Evolutionary conservation across 2,329 filamentous ascomycete genomes (phyloP).

Genomic region (Zymoseptoria tritici): DNA sequence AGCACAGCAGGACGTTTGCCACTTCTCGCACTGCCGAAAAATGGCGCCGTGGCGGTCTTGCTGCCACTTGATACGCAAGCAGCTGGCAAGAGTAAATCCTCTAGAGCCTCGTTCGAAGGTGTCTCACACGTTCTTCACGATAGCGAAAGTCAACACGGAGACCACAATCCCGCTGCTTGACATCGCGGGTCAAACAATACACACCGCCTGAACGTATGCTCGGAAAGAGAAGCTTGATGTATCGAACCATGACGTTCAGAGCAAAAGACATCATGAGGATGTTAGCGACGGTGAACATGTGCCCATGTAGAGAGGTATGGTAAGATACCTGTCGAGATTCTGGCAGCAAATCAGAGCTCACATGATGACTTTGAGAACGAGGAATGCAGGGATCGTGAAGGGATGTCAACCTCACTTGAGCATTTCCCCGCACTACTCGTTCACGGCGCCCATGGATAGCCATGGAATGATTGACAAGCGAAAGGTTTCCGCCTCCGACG

Average conservation of each 20-base stretch:
- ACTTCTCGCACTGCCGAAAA: too few species aligned
- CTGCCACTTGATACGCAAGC: too few species aligned
- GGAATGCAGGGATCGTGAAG: background rate
- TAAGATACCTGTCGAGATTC: background rate
- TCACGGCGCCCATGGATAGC: background rate
- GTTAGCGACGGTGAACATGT: background rate
- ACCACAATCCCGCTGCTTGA: too few species aligned
- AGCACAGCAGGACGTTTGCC: too few species aligned
- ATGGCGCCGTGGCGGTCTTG: too few species aligned
- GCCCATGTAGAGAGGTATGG: background rate
- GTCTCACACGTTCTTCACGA: too few species aligned
- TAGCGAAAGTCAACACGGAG: too few species aligned
- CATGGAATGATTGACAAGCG: background rate
- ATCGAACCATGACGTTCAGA: background rate
- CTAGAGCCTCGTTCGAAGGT: too few species aligned
- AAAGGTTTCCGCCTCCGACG: background rate
- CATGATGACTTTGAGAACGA: background rate
- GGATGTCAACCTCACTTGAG: background rate
- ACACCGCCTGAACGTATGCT: background rate
- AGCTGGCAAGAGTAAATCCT: too few species aligned
- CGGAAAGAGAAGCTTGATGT: background rate
- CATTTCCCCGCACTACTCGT: background rate
- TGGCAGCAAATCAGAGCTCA: background rate
- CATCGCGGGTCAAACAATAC: background rate
- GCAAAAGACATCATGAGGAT: background rate